Conservation (phyloP, 1,284 basidiomycete genomes). For the Apiotrichum mycotoxinovorans region DNA sequence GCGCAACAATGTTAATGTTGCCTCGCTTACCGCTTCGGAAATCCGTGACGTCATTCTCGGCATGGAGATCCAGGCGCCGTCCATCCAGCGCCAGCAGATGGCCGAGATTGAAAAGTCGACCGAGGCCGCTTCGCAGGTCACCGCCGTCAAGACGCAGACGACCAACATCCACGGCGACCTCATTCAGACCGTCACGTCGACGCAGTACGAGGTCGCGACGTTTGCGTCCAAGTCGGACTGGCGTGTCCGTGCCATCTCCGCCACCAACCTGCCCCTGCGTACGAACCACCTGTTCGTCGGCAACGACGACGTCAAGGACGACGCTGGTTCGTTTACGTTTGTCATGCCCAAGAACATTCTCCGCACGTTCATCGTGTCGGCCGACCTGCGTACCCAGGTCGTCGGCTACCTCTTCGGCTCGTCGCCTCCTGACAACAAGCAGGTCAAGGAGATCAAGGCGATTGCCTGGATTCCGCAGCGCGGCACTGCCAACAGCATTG, state of each 20-base stretch:
- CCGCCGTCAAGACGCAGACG: slow-evolving; percentile 94
- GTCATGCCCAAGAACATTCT: slow-evolving; percentile 97
- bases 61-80: slow-evolving; percentile 66
- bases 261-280: slow-evolving; percentile 92
- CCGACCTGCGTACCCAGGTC: slow-evolving; percentile 94
- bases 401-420: slow-evolving; percentile 90
- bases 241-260: slow-evolving; percentile 93
- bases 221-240: slow-evolving; percentile 99
- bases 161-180: slow-evolving; percentile 97
- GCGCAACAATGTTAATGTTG: slow-evolving; percentile 97
- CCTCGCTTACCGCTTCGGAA: slow-evolving; percentile 91
- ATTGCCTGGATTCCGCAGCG: slow-evolving; percentile 94
- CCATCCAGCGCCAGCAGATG: slow-evolving; percentile 94
- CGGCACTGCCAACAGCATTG: slow-evolving; percentile 88
- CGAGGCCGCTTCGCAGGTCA: slow-evolving; percentile 91
- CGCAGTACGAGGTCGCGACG: slow-evolving; percentile 95
- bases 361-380: slow-evolving; percentile 86
- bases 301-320: slow-evolving; percentile 96
- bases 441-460: slow-evolving; percentile 98
- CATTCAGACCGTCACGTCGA: slow-evolving; percentile 93
- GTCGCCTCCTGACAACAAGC: slow-evolving; percentile 92
- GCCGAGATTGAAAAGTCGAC: slow-evolving; percentile 96
- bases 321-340: slow-evolving; percentile 88
- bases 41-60: slow-evolving; percentile 95
- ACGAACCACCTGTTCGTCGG: slow-evolving; percentile 98